Evolutionary conservation across 495 filamentous ascomycete genomes (phyloP).

Genomic region (Polyplosphaeria fusca): DNA sequence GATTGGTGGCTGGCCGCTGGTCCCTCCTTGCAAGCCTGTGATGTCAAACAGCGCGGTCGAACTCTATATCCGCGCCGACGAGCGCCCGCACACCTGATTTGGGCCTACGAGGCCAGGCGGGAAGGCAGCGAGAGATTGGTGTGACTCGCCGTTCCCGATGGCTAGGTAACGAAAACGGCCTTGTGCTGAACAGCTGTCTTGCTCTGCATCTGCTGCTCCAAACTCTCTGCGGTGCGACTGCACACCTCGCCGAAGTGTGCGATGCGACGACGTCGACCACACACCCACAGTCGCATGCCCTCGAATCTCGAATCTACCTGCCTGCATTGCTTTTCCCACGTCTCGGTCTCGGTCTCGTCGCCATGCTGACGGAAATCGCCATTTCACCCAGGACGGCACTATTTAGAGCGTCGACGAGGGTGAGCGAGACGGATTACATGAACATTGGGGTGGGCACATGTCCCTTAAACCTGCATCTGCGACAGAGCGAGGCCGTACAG

Average conservation of each 20-base stretch:
- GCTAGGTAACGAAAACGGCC: slow-evolving; percentile 29
- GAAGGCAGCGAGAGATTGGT: slow-evolving; percentile 5
- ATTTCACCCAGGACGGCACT: not conserved
- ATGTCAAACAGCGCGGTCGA: slow-evolving; percentile 19
- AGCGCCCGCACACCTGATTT: slow-evolving; percentile 13
- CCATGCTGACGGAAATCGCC: slow-evolving; percentile 9
- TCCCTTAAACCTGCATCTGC: not conserved
- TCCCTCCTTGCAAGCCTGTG: slow-evolving; percentile 11
- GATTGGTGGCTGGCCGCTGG: slow-evolving; percentile 8
- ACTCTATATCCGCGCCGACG: slow-evolving; percentile 14
- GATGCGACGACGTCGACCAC: slow-evolving; percentile 2
- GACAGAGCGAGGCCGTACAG: not conserved
- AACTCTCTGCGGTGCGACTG: slow-evolving; percentile 14
- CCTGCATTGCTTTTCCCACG: slow-evolving; percentile 1
- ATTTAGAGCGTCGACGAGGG: slow-evolving; percentile 10
- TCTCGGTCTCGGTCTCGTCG: not conserved
- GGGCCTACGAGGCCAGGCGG: not conserved
- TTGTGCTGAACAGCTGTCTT: slow-evolving; percentile 11
- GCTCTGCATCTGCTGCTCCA: not conserved
- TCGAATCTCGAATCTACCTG: not conserved
- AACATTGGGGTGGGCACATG: not conserved
- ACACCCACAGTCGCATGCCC: slow-evolving; percentile 1
- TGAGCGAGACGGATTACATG: slow-evolving; percentile 15
- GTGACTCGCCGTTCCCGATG: slow-evolving; percentile 1
- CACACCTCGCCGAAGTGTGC: slow-evolving; percentile 8